Percentiles rank a stretch among this genome's conserved stretches.
Conservation (phyloP, 176 grass and related monocot species). For the Saccharum officinarum region DNA sequence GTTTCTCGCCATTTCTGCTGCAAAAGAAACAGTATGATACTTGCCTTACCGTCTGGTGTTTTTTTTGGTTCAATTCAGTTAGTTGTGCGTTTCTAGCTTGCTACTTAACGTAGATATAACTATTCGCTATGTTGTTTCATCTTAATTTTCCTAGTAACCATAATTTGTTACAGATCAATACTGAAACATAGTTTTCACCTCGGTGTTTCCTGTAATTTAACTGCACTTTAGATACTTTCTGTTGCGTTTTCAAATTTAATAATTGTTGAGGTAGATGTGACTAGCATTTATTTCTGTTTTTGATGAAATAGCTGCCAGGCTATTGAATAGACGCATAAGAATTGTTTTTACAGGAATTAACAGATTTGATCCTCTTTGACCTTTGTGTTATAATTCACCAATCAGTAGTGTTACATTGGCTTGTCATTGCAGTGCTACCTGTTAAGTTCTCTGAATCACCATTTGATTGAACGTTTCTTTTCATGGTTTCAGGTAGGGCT, state of each 20-base stretch:
- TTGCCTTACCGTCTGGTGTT: slow-evolving; percentile 21
- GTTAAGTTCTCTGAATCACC: slow-evolving; percentile 5
- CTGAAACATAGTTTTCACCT: neutral
- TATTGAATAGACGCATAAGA: neutral
- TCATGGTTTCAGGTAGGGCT: slow-evolving; percentile 84
- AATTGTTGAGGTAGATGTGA: neutral
- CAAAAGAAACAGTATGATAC: slow-evolving; percentile 95
- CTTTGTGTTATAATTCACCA: neutral
- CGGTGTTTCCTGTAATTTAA: neutral
- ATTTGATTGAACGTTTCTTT: slow-evolving; percentile 18
- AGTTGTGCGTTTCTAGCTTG: neutral
- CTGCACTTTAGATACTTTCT: neutral
- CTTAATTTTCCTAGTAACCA: slow-evolving; percentile 9
- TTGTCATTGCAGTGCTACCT: slow-evolving; percentile 6
- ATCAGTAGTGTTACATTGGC: neutral
- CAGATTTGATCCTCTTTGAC: slow-evolving; percentile 6
- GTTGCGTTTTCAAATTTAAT: neutral
- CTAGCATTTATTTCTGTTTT: slow-evolving; percentile 6
- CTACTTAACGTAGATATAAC: neutral
- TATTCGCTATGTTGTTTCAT: neutral
- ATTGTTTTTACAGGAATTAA: neutral
- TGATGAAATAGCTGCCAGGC: neutral
- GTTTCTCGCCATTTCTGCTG: slow-evolving; percentile 95
- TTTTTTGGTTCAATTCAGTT: slow-evolving; percentile 14
- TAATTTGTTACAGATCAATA: neutral